These are phyloP conservation scores for Gnomoniopsis smithogilvyi DNA, from an alignment of 2,329 filamentous ascomycete species.

Conservation along the genomic window DNA sequence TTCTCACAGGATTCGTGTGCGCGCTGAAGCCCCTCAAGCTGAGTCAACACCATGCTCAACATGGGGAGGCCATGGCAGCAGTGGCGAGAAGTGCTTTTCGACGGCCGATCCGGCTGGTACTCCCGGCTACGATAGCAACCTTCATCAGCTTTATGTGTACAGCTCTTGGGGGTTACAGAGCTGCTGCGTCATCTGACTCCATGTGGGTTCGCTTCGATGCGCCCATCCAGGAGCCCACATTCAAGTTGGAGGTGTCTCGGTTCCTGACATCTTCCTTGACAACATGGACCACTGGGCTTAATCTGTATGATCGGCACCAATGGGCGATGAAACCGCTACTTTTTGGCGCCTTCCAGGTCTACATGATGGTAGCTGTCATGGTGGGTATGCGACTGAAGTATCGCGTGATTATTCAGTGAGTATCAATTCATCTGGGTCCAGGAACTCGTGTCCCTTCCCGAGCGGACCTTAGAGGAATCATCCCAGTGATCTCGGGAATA, in stretches of 20 bases:
- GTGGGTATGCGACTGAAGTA: slow-evolving; percentile 45
- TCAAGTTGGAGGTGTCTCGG: slow-evolving; percentile 41
- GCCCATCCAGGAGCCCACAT: slow-evolving; percentile 37
- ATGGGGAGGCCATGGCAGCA: slow-evolving; percentile 38
- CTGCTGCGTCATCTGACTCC: slow-evolving; percentile 44
- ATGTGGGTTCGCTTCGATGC: slow-evolving; percentile 50
- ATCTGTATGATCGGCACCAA: slow-evolving; percentile 52
- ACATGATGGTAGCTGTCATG: slow-evolving; percentile 43
- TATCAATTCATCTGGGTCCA: no score
- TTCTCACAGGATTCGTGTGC: slow-evolving; percentile 54
- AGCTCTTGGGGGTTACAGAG: slow-evolving; percentile 44
- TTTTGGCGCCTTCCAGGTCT: slow-evolving; percentile 48
- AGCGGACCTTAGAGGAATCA: no score
- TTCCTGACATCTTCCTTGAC: slow-evolving; percentile 42
- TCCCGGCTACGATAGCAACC: slow-evolving; percentile 49
- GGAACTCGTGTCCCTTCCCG: no score
- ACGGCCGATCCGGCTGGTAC: slow-evolving; percentile 46
- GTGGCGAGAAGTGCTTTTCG: slow-evolving; percentile 52
- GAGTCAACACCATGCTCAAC: slow-evolving; percentile 41
- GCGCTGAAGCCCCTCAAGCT: slow-evolving; percentile 52
- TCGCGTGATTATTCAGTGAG: slow-evolving; percentile 42
- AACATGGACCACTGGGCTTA: slow-evolving; percentile 48
- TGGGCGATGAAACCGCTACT: slow-evolving; percentile 51
- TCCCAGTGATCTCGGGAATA: no score
- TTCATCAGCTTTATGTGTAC: slow-evolving; percentile 47